Percentiles rank a stretch among this genome's conserved stretches.
Evolutionary conservation across 2,329 filamentous ascomycete species (phyloP).

Genomic region (Balansia obtecta): DNA sequence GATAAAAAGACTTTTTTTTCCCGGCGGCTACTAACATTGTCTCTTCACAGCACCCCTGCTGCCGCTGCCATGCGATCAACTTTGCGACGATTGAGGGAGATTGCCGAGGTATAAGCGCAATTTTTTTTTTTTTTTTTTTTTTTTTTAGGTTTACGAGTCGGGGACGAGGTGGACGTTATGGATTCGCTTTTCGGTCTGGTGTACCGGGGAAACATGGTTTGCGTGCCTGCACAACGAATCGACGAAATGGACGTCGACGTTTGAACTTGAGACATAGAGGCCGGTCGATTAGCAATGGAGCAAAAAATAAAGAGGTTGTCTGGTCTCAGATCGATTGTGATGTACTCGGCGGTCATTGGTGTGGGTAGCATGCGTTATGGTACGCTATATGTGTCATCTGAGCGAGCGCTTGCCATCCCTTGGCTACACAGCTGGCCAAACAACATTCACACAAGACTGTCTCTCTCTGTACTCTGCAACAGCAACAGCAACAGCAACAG

Average conservation of each 20-base stretch:
- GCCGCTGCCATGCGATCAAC: conserved; percentile 92
- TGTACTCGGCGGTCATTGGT: neutral
- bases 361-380: neutral
- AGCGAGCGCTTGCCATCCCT: too few relatives aligned
- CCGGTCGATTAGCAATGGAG: conserved; percentile 32
- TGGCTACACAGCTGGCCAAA: too few relatives aligned
- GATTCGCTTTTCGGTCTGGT: conserved; percentile 35
- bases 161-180: conserved; percentile 20
- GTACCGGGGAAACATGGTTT: conserved; percentile 31
- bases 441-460: too few relatives aligned
- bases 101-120: conserved; percentile 73
- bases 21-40: too few relatives aligned
- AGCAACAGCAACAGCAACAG: too few relatives aligned
- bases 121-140: conserved; percentile 12
- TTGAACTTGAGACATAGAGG: conserved; percentile 27
- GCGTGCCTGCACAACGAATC: conserved; percentile 30
- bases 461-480: too few relatives aligned
- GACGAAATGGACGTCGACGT: conserved; percentile 28
- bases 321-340: conserved; percentile 17
- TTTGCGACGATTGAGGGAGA: conserved; percentile 93
- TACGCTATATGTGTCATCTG: too few relatives aligned
- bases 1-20: too few relatives aligned
- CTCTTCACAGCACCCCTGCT: conserved; percentile 60
- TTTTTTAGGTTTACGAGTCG: conserved; percentile 7
- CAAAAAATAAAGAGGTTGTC: conserved; percentile 22